Conservation (phyloP, 345 rosid species). For the Fremontodendron californicum region DNA sequence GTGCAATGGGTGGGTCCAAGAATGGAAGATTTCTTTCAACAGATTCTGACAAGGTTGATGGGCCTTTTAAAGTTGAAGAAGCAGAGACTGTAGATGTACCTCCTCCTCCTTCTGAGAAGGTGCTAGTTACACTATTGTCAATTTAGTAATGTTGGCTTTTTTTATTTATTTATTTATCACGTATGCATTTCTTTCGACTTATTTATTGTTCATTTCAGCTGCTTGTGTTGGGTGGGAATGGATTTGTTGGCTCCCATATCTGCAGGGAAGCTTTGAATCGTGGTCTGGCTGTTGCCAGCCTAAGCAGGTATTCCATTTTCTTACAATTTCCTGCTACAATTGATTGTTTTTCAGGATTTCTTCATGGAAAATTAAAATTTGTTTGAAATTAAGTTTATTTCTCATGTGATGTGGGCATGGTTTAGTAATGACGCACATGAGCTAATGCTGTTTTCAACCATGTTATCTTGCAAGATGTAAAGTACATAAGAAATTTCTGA, state of each 20-base stretch:
- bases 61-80: constrained; percentile 76
- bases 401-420: background rate
- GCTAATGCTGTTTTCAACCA: background rate
- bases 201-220: constrained; percentile 42
- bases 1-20: constrained; percentile 34
- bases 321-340: background rate
- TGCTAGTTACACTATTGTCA: background rate
- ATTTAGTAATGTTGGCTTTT: background rate
- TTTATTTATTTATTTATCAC: background rate
- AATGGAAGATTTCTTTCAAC: constrained; percentile 56
- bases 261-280: constrained; percentile 84
- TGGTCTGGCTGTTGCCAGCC: constrained; percentile 75
- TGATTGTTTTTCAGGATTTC: background rate
- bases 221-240: constrained; percentile 97
- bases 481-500: background rate
- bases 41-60: constrained; percentile 74
- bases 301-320: constrained; percentile 68
- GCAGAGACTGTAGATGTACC: constrained; percentile 80
- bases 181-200: background rate
- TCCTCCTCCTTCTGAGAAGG: constrained; percentile 85
- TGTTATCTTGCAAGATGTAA: background rate
- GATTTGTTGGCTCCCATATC: constrained; percentile 91
- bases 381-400: background rate
- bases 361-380: background rate
- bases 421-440: background rate